Percentiles rank a stretch among this genome's conserved stretches.
phyloP scores from a whole-genome alignment of 2,329 filamentous ascomycete genomes.

The Ramularia collo-cygni region DNA sequence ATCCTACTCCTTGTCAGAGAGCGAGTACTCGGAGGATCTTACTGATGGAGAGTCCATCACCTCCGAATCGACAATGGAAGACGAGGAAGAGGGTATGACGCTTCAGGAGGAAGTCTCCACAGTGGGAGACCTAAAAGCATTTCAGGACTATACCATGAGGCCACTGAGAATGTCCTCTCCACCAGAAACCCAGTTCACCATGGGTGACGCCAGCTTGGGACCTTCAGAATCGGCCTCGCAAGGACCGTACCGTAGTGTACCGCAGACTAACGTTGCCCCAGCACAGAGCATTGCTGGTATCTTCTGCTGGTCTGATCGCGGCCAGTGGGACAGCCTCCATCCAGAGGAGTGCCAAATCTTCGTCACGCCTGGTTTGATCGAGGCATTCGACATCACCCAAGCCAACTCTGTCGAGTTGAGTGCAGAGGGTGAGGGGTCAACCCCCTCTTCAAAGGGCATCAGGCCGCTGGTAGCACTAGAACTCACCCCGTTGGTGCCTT shows the following conservation, averaged over 20 bases:
- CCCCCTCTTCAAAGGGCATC: constrained; percentile 31
- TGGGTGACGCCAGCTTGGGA: constrained; percentile 41
- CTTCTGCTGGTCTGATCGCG: constrained; percentile 58
- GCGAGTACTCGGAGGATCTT: constrained; percentile 44
- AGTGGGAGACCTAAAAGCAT: constrained; percentile 30
- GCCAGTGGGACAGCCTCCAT: constrained; percentile 55
- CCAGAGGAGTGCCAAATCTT: constrained; percentile 57
- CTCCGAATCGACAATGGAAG: constrained; percentile 50
- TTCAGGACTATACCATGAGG: constrained; percentile 25
- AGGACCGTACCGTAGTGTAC: constrained; percentile 54
- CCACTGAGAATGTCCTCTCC: constrained; percentile 28
- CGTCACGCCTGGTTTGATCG: constrained; percentile 57
- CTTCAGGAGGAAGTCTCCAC: constrained; percentile 21
- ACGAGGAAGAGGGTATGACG: constrained; percentile 37
- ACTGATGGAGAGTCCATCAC: constrained; percentile 43
- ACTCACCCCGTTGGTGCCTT: constrained; percentile 82
- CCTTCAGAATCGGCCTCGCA: constrained; percentile 82
- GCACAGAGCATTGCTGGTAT: constrained; percentile 53
- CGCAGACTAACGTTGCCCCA: constrained; percentile 39
- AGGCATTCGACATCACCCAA: constrained; percentile 52
- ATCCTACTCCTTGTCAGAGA: constrained; percentile 54
- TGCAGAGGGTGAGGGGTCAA: constrained; percentile 35
- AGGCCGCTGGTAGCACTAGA: constrained; percentile 64
- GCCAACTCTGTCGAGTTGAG: constrained; percentile 38
- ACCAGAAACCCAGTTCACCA: constrained; percentile 11